Evolutionary conservation across 2,329 filamentous ascomycete genomes (phyloP).

Genomic region (Fusarium drepaniforme): DNA sequence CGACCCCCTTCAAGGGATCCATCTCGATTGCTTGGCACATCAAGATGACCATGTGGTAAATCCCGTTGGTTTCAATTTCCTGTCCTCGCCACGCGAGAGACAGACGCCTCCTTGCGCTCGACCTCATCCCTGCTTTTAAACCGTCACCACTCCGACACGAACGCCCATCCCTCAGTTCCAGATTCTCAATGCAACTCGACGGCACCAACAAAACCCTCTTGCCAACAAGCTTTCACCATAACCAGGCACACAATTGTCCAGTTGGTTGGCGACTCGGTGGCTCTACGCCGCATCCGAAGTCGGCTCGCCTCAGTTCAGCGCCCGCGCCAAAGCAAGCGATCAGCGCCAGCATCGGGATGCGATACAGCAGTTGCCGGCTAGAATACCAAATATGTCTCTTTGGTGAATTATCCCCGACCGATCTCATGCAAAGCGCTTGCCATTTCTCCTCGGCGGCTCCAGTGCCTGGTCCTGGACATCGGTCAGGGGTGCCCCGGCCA

Average conservation of each 20-base stretch:
- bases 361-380: conserved; percentile 36
- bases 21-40: conserved; percentile 8
- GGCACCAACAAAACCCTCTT: not conserved
- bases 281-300: conserved; percentile 23
- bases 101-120: not conserved
- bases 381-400: conserved; percentile 34
- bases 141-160: conserved; percentile 6
- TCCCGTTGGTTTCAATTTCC: conserved; percentile 1
- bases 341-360: conserved; percentile 38
- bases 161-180: not conserved
- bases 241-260: not conserved
- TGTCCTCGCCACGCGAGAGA: conserved; percentile 10
- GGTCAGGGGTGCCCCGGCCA: conserved; percentile 14
- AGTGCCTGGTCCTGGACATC: conserved; percentile 3
- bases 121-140: not conserved
- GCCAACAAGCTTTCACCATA: not conserved
- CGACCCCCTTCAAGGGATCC: conserved; percentile 4
- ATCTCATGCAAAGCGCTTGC: conserved; percentile 39
- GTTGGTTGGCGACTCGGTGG: not conserved
- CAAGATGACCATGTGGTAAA: conserved; percentile 13
- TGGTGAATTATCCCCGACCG: conserved; percentile 34
- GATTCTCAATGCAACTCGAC: conserved; percentile 1
- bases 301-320: conserved; percentile 31
- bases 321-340: conserved; percentile 35
- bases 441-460: conserved; percentile 20